phyloP scores from a whole-genome alignment of 2,329 filamentous ascomycete species.

The Ceratocystis smalleyi region DNA sequence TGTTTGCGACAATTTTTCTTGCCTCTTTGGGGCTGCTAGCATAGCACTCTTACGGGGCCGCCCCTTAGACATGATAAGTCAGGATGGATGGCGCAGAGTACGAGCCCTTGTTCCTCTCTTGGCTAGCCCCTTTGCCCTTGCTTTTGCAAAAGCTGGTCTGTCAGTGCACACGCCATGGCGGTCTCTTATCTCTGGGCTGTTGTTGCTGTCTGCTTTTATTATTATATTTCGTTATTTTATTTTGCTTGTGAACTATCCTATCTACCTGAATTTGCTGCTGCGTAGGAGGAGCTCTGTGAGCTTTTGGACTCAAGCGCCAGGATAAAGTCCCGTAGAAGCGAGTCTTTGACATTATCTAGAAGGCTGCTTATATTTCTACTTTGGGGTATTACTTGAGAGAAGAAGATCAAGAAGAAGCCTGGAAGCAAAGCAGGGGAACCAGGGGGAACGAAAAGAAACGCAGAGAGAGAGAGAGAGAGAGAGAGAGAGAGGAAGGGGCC shows the following conservation, averaged over 20 bases:
- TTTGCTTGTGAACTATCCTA: not conserved
- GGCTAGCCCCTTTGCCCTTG: not conserved
- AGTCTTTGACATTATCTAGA: not conserved
- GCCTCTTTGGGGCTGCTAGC: not conserved
- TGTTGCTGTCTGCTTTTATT: not conserved
- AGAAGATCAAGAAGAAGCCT: not conserved
- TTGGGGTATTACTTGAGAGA: not conserved
- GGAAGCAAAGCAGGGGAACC: not conserved
- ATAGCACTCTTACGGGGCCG: not conserved
- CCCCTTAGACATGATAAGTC: not conserved
- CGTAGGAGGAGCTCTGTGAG: not conserved
- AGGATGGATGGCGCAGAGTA: not conserved
- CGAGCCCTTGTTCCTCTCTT: not conserved
- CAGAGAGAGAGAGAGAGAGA: not conserved
- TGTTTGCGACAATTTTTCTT: not conserved
- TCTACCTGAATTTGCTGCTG: not conserved
- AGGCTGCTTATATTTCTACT: not conserved
- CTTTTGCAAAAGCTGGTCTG: not conserved
- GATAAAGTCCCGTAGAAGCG: not conserved
- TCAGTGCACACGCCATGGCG: not conserved
- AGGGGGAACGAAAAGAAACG: not conserved
- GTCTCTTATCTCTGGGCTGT: constrained; percentile 3
- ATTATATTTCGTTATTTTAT: no score
- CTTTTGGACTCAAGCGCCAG: not conserved
- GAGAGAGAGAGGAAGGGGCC: not conserved